Evolutionary conservation across 2,329 filamentous ascomycete genomes (phyloP), one percentile per base, ranked within the genome.

Genomic region (Tolypocladium pustulatum): DNA sequence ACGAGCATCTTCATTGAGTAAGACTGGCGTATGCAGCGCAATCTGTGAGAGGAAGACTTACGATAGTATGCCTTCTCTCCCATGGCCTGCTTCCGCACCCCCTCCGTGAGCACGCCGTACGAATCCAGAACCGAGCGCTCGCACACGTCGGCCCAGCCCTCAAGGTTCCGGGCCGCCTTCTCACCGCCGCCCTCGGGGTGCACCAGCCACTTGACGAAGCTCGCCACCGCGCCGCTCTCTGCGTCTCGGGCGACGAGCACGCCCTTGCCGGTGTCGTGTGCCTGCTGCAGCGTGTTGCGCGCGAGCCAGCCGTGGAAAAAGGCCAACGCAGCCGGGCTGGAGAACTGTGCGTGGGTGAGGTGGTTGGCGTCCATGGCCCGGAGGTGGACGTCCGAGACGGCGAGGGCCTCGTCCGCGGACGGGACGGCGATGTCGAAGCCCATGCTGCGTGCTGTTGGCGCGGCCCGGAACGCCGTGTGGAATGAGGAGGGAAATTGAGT

Each of bases 311-410:
- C 59, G 41, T 62, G 65, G 25, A 75, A 67, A 8, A 66, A 68
- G 10, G 55, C 58, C 36, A 69, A 64, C 53, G 68, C 68, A 20
- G 68, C 64, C 8, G 62, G 56, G 8, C 66, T 70, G 17, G 75
- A 73, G 57, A 76, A 76, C 60, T 77, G 72, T 1, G 71, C 71
- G 58, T 75, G 72, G 52, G 74, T 70, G 30, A 76, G 60, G 15
- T 69, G 61, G 62, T 77, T 75, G 41, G 64, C 60, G 53, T 72
- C 66, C 75, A 76, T 77, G 53, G 75, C 72, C 10, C 64, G 61
- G 20, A 76, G 61, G 60, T 76, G 74, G 57, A 75, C 69, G 46
- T 62, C 63, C 9, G 68, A 65, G 36, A 71, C 58, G 22, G 61
- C 62, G 7, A 60, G 46, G 20, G 65, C 66, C 22, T 70, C 67